These are phyloP conservation scores for Taiozyma sp. DNA, from an alignment of 1,139 yeast species.

Conservation along the genomic window DNA sequence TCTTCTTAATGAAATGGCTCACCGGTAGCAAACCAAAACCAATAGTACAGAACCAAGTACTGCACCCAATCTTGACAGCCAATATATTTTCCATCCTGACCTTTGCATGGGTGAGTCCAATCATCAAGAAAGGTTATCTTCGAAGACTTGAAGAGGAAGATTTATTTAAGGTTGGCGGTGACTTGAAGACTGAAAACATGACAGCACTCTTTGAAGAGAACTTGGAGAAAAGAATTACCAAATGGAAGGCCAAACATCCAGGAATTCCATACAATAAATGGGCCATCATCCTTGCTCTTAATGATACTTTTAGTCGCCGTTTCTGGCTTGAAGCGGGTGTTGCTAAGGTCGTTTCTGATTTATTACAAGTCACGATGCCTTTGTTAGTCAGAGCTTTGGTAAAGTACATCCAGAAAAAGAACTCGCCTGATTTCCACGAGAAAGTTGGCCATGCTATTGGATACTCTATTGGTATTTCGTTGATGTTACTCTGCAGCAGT, in stretches of 20 bases:
- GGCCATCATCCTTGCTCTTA: slow-evolving; percentile 36
- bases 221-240: slow-evolving; percentile 18
- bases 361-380: slow-evolving; percentile 37
- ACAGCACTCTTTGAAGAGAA: slow-evolving; percentile 19
- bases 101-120: slow-evolving; percentile 37
- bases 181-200: slow-evolving; percentile 30
- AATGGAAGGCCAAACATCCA: slow-evolving; percentile 24
- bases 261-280: slow-evolving; percentile 25
- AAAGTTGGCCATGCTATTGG: slow-evolving; percentile 44
- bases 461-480: slow-evolving; percentile 42
- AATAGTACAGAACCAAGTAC: slow-evolving; percentile 26
- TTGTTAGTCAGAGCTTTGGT: slow-evolving; percentile 39
- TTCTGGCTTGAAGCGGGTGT: slow-evolving; percentile 34
- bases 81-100: slow-evolving; percentile 30
- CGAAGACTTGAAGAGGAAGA: slow-evolving; percentile 40
- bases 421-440: slow-evolving; percentile 14
- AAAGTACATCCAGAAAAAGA: slow-evolving; percentile 31
- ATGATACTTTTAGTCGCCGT: slow-evolving; percentile 42
- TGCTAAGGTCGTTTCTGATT: slow-evolving; percentile 36
- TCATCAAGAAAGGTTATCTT: slow-evolving; percentile 38
- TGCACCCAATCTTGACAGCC: slow-evolving; percentile 29
- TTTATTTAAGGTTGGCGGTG: slow-evolving; percentile 32
- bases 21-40: slow-evolving; percentile 16
- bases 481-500: slow-evolving; percentile 36
- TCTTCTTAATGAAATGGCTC: slow-evolving; percentile 5